These are phyloP conservation scores for Geotrichum macrosporum DNA, from an alignment of 1,139 yeast species.

Conservation along the genomic window DNA sequence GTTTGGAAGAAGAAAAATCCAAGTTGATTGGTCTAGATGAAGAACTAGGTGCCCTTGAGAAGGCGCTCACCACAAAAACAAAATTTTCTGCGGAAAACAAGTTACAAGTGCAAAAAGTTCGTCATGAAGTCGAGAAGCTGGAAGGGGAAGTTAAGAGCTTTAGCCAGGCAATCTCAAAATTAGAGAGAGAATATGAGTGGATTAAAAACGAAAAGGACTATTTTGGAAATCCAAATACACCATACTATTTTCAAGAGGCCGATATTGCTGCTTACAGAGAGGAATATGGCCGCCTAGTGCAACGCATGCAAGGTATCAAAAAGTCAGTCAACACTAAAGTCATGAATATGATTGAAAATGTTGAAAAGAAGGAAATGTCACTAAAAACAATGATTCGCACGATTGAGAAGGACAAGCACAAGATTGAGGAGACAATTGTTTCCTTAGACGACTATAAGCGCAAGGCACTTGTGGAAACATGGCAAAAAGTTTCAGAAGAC, in stretches of 20 bases:
- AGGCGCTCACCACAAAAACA: constrained; percentile 50
- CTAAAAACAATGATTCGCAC: constrained; percentile 78
- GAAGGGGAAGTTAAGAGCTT: constrained; percentile 42
- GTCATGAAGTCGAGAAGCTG: constrained; percentile 62
- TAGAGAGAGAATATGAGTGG: constrained; percentile 66
- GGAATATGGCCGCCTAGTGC: constrained; percentile 54
- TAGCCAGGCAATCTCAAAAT: constrained; percentile 45
- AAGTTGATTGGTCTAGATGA: constrained; percentile 68
- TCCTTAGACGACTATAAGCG: constrained; percentile 83
- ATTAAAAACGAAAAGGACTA: constrained; percentile 55
- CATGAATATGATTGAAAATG: constrained; percentile 90
- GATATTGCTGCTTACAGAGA: constrained; percentile 54
- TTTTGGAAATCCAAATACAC: constrained; percentile 39
- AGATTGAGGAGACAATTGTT: constrained; percentile 84
- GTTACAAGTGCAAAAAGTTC: constrained; percentile 54
- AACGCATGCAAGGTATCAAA: constrained; percentile 65
- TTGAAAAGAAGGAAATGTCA: constrained; percentile 79
- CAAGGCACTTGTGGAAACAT: constrained; percentile 76
- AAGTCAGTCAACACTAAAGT: constrained; percentile 83
- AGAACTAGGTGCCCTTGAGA: constrained; percentile 64
- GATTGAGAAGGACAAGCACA: constrained; percentile 83
- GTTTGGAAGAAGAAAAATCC: constrained; percentile 59
- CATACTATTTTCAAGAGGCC: constrained; percentile 46
- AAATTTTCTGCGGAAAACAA: constrained; percentile 50
- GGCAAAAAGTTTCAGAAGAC: constrained; percentile 70